A percentile compares a stretch with the other conserved stretches of the same genome.
Evolutionary conservation across 1,139 yeast genomes (phyloP).

Genomic region (Cylindricascospora bacillispora): DNA sequence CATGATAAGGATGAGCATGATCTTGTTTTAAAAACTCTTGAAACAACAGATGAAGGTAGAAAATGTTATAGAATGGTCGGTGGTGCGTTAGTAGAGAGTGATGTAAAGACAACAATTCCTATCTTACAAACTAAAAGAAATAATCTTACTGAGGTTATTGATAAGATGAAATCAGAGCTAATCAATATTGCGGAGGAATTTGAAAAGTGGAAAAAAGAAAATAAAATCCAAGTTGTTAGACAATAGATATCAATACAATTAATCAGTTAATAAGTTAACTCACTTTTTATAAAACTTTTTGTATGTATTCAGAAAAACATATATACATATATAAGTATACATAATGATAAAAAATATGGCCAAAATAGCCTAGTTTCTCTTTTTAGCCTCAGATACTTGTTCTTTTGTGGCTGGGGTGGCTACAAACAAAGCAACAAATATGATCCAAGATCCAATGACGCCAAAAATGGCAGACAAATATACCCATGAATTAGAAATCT

Average conservation of each 20-base stretch:
- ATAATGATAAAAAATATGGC: no score
- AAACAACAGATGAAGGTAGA: slow-evolving; percentile 38
- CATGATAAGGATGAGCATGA: slow-evolving; percentile 39
- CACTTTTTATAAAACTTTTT: neutral
- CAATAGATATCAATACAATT: slow-evolving; percentile 15
- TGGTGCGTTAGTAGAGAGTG: slow-evolving; percentile 77
- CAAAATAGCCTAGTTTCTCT: slow-evolving; percentile 9
- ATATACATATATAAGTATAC: no score
- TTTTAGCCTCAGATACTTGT: slow-evolving; percentile 12
- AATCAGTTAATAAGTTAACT: neutral
- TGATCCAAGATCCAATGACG: slow-evolving; percentile 65
- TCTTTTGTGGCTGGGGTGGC: slow-evolving; percentile 12
- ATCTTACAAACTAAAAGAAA: slow-evolving; percentile 48
- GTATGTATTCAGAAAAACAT: no score
- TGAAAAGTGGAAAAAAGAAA: slow-evolving; percentile 54
- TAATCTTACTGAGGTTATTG: slow-evolving; percentile 33
- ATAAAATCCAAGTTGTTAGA: slow-evolving; percentile 51
- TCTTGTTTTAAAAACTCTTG: slow-evolving; percentile 44
- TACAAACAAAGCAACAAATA: slow-evolving; percentile 53
- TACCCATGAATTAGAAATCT: slow-evolving; percentile 86
- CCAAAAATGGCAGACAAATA: slow-evolving; percentile 60
- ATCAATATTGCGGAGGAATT: slow-evolving; percentile 39
- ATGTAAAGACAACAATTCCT: slow-evolving; percentile 63
- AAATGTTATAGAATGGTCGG: slow-evolving; percentile 92
- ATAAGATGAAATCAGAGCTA: slow-evolving; percentile 35